Base-by-base conservation (phyloP, 2,329 filamentous ascomycete species). In the Fusarium nelsonii region DNA sequence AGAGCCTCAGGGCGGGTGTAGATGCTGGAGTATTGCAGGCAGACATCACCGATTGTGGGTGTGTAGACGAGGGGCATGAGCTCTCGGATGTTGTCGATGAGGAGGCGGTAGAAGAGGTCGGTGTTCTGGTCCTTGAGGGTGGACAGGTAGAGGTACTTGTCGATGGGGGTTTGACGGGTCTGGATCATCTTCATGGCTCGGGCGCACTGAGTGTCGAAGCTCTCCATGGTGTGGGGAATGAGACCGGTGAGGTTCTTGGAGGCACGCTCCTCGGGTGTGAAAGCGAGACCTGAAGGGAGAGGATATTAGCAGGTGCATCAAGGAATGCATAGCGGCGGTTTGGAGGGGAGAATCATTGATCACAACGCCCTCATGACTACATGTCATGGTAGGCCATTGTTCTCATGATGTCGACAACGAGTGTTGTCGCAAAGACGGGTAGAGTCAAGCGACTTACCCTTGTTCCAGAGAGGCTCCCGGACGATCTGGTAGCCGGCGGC, bases 1-100 rank as follows among this genome's bases (percentile, higher is more conserved):
- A 98, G 88, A 70, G 92, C 94, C 85, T 98, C 96, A 23, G 96
- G 94, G 73, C 94, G 92, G 64, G 94, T 97, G 85, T 97, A 98
- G 74, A 98, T 89, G 75, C 95, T 93, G 39, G 94, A 97, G 88
- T 97, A 99, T 82, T 95, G 91, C 78, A 97, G 85, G 84, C 96
- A 99, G 72, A 97, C 96, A 79, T 98, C 95, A 75, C 96, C 96
- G 75, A 99, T 94, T 76, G 92, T 94, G 45, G 92, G 92, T 18
- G 92, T 96, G 83, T 96, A 96, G 75, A 96, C 92, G 70, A 95
- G 84, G 49, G 92, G 92, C 82, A 93, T 94, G 72, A 95, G 83
- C 75, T 94, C 91, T 82, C 91, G 85, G 64, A 90, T 82, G 81
- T 95, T 90, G 80, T 93, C 88, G 69, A 93, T 91, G 68, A 95